Percentiles rank a stretch among this genome's conserved stretches.
Evolutionary conservation across 352 stramenopile species (phyloP).

Genomic region (Aphanomyces stellatus): DNA sequence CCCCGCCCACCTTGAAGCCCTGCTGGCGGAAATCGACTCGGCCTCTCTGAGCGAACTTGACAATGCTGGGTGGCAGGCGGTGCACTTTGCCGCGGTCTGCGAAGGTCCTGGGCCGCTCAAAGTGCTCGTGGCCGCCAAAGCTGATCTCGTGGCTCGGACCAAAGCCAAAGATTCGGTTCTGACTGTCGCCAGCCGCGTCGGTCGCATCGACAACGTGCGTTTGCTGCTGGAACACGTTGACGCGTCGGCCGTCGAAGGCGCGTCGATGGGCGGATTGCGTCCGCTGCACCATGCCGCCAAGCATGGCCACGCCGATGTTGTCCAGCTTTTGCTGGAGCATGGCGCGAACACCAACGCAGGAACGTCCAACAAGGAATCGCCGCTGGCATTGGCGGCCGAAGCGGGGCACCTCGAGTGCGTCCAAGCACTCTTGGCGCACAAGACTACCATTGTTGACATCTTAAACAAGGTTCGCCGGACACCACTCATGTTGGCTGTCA

Average conservation of each 20-base stretch:
- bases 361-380: conserved; percentile 38
- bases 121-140: conserved; percentile 50
- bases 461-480: conserved; percentile 74
- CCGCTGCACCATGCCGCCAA: conserved; percentile 51
- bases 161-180: conserved; percentile 56
- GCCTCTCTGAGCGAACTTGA: conserved; percentile 46
- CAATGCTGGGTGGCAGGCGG: conserved; percentile 37
- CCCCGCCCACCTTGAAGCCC: conserved; percentile 41
- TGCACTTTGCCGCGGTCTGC: conserved; percentile 61
- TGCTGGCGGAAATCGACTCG: conserved; percentile 44
- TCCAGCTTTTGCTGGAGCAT: conserved; percentile 41
- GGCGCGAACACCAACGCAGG: conserved; percentile 48
- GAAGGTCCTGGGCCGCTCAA: conserved; percentile 39
- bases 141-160: conserved; percentile 43
- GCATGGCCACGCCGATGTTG: conserved; percentile 32
- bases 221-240: conserved; percentile 50
- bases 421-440: conserved; percentile 31
- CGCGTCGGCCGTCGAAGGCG: conserved; percentile 27
- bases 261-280: conserved; percentile 37
- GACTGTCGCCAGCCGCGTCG: conserved; percentile 39
- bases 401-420: conserved; percentile 49
- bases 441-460: conserved; percentile 46
- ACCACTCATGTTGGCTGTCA: conserved; percentile 62
- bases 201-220: conserved; percentile 47
- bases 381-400: conserved; percentile 51